phyloP scores from a whole-genome alignment of 192 early-diverging fungal species.

The Coemansia pectinata region DNA sequence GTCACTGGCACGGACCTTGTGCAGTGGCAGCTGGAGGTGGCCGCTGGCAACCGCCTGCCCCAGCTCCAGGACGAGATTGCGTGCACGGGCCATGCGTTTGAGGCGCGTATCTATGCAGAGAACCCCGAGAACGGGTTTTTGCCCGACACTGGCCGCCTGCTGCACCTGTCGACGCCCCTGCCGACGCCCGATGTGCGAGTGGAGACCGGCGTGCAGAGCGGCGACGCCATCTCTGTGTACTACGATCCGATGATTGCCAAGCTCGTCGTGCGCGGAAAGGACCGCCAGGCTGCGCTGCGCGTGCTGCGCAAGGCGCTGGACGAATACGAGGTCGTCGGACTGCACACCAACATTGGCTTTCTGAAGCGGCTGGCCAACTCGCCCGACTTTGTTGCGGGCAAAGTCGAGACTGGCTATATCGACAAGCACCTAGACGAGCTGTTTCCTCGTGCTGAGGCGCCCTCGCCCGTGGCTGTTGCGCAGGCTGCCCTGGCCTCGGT shows the following conservation, averaged over 20 bases:
- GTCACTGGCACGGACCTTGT: conserved; percentile 88
- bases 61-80: conserved; percentile 69
- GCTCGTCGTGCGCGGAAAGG: conserved; percentile 77
- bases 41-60: conserved; percentile 71
- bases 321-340: conserved; percentile 87
- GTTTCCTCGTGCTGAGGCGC: conserved; percentile 55
- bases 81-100: conserved; percentile 83
- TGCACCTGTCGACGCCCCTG: conserved; percentile 75
- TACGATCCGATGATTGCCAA: conserved; percentile 98
- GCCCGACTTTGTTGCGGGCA: conserved; percentile 70
- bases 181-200: conserved; percentile 66
- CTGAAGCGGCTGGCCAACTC: conserved; percentile 80
- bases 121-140: conserved; percentile 86
- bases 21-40: conserved; percentile 92
- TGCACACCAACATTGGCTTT: conserved; percentile 93
- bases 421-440: conserved; percentile 62
- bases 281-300: conserved; percentile 71
- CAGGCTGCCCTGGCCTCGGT: conserved; percentile 63
- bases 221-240: conserved; percentile 86
- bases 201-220: conserved; percentile 90
- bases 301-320: conserved; percentile 85
- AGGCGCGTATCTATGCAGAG: conserved; percentile 98
- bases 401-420: conserved; percentile 85
- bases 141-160: conserved; percentile 86
- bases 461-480: conserved; percentile 45